Evolutionary conservation across 306 rosid genomes (phyloP), one percentile per base, ranked within the genome.

Genomic region (Alnus glutinosa): DNA sequence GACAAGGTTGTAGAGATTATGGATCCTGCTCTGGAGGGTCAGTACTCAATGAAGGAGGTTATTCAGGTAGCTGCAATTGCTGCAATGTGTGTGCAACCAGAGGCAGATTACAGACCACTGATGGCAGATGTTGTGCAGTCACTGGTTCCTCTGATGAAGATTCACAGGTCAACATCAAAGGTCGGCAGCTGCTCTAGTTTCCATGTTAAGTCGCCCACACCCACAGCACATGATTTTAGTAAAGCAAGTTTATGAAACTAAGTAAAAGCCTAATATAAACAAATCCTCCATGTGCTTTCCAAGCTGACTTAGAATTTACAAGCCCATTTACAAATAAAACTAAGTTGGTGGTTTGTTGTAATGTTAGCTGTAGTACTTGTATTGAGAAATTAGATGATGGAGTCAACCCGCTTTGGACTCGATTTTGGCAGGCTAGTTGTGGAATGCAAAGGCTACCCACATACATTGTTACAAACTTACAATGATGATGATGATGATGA

Each of bases 81-180:
- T 42, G 89, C 97, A 37, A 88, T 92, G 98, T 95, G 98, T 55
- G 98, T 95, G 62, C 98, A 95, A 76, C 98, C 97, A 0, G 98
- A 92, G 86, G 94, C 96, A 10, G 98, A 92, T 83, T 95, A 95
- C 82, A 87, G 98, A 78, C 98, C 98, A 1, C 92, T 95, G 76
- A 95, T 92, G 98, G 96, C 97, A 6, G 98, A 95, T 81, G 98
- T 95, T 18, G 98, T 95, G 78, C 98, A 95, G 80, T 95, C 98
- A 13, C 79, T 92, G 76, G 96, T 93, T 72, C 98, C 98, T 1
- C 79, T 95, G 69, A 94, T 87, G 77, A 92, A 85, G 88, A 83
- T 83, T 80, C 89, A 84, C 74, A 72, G 89, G 77, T 59, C 95
- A 66, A 77, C 84, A 66, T 86, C 97, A 30, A 91, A 81, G 84